Evolutionary conservation across 352 stramenopile species (phyloP), one percentile per base, ranked within the genome.

Genomic region (Blastocystis hominis): DNA sequence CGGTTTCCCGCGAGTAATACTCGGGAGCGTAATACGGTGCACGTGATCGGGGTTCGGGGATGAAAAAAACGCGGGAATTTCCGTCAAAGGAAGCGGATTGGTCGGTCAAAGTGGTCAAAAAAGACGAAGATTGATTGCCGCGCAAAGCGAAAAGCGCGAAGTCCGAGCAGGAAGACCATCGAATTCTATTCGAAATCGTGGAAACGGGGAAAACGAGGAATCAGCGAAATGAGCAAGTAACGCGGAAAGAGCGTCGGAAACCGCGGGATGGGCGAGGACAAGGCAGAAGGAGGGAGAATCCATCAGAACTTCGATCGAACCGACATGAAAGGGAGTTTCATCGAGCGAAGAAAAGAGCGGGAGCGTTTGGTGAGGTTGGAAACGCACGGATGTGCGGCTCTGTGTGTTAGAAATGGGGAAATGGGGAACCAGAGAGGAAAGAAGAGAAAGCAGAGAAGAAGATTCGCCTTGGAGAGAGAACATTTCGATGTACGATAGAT

Each of bases 11-110:
- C 4, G 46, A 64, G n/a, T 50, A 61, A n/a, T 62, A 80, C 30
- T 80, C 70, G 17, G 70, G 70, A 20, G 70, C 70, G 44, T 80
- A 80, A 38, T 80, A 80, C 4, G 70, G 70, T 20, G 46, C 13
- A 24, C 24, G 36, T 13, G 70, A 34, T 30, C 30, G 30, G 2
- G 46, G 13, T 7, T 30, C 3, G 34, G 15, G 34, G 42, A 47
- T 36, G 17, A 47, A 47, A 1, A 20, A 7, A 20, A 54, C 24
- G 17, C 42, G 3, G 42, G 20, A 10, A 44, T 62, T n/a, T 40
- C 13, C 17, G 50, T 80, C 36, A 30, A 30, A 17, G 13, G 55
- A 15, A 6, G 53, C 9, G 9, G 46, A 34, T 15, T 40, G 20
- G 17, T 40, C 24, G 55, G 42, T 5, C 9, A 47, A 3, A n/a